These are phyloP conservation scores for Hagleromyces aurorensis DNA, from an alignment of 805 yeast species.

Conservation along the genomic window DNA sequence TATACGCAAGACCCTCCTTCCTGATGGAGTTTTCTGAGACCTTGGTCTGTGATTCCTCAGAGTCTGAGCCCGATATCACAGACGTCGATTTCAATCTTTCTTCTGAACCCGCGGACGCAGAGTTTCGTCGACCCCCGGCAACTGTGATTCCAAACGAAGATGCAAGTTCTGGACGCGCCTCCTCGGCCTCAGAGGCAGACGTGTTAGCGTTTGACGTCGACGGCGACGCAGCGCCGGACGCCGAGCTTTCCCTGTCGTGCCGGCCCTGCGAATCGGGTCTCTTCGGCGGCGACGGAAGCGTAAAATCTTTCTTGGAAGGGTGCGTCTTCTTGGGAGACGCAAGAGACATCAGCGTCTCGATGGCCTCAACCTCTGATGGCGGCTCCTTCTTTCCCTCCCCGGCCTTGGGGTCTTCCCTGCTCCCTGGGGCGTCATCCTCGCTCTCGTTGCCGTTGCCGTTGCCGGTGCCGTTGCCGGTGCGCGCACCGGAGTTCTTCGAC, in stretches of 20 bases:
- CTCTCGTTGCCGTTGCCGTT: conserved; percentile 4
- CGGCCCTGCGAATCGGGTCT: conserved; percentile 1
- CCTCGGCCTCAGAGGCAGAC: conserved; percentile 5
- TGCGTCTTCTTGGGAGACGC: conserved; percentile 30
- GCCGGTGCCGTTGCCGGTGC: conserved; percentile 5
- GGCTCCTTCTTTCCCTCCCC: conserved; percentile 8
- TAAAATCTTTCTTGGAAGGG: conserved; percentile 11
- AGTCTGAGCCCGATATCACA: too few species aligned
- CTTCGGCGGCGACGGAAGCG: conserved; percentile 8
- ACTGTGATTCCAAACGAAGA: too few species aligned
- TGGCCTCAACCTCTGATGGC: conserved; percentile 35
- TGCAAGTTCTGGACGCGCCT: too few species aligned
- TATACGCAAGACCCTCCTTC: conserved; percentile 3
- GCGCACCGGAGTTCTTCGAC: conserved; percentile 4
- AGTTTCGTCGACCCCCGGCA: too few species aligned
- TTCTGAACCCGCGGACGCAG: too few species aligned
- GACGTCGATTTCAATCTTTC: too few species aligned
- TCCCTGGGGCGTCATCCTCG: background rate
- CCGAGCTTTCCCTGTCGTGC: too few species aligned
- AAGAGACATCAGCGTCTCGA: conserved; percentile 36
- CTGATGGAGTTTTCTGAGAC: conserved; percentile 2
- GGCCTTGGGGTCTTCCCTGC: background rate
- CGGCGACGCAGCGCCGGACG: too few species aligned
- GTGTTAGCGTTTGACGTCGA: background rate
- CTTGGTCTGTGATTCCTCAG: too few species aligned